Evolutionary conservation across 139 green algal genomes (phyloP), one percentile per base, ranked within the genome.

Genomic region (Edaphochlamys debaryana): DNA sequence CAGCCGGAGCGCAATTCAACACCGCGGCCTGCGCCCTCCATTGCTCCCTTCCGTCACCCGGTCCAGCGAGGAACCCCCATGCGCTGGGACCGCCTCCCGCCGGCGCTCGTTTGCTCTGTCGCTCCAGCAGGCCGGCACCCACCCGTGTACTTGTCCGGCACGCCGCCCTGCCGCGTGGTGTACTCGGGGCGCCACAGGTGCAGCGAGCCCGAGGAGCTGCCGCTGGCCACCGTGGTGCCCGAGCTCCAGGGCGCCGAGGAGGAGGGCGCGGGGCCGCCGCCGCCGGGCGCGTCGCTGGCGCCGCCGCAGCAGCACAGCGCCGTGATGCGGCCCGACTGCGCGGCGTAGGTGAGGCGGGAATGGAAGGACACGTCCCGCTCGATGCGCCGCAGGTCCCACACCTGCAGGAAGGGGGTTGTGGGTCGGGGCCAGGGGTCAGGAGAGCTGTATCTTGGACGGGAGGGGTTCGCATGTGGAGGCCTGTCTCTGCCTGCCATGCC

Each of bases 341-440:
- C 88, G 32, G 90, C 88, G 81, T 99, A 99, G 15, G 95, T 98
- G 68, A 96, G 86, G 19, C 92, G 91, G 38, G 84, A 93, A 63
- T 87, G 89, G 84, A 99, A 99, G 48, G 91, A 94, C 22, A 98
- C 89, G 78, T 98, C 96, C 3, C 89, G 83, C 85, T 99, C 96
- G 64, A 99, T 79, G 23, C 94, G 90, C 0, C 93, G 88, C 37
- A 92, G 91, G 89, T 99, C 96, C 96, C 96, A 99, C 34, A 99
- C 86, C 88, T 95, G 83, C n/a, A 5, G 19, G 41, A 9, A 22
- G 36, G 68, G n/a, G 23, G 19, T 0, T 30, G 15, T 29, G n/a
- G 9, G 50, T 7, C 0, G 69, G 38, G 69, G 70, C 22, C n/a
- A 36, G 54, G 37, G 7, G 36, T 22, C 36, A 69, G 72, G 32